Evolutionary conservation across 176 grass and related monocot genomes (phyloP), one percentile per base, ranked within the genome.

Genomic region (Oryza punctata): DNA sequence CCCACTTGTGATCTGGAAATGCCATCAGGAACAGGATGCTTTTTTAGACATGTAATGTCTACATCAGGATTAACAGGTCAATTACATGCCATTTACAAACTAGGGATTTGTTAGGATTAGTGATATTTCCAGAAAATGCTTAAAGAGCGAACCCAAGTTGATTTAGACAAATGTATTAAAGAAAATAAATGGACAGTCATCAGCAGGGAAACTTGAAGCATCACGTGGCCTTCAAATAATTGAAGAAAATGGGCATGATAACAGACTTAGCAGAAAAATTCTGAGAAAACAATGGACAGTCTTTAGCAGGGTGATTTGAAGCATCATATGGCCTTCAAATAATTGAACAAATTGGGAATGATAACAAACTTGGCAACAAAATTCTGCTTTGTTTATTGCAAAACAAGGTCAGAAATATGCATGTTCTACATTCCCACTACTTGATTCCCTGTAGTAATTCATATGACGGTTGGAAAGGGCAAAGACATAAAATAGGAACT

Each of bases 401-500:
- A 54, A 61, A 85, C 46, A 28, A n/a, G 52, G 18, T 54, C 30
- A 33, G 49, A 47, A 25, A 80, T 16, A 52, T 26, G 72, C 27
- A 75, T 43, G 75, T 11, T 47, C 45, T 73, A 78, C 25, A 67
- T 69, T 65, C 68, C 26, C 4, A 59, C 26, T 37, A 82, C 49
- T 15, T 6, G 37, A 49, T 78, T 47, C 64, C 54, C 30, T 78
- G 60, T 27, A 81, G 59, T 33, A 82, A 15, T 46, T 65, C 10
- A 71, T 76, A 85, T 35, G 45, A 28, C 72, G 27, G 16, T 49
- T 18, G 23, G 46, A 82, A 28, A 83, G 9, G 9, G 52, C 19
- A 57, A 63, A 41, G 15, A 79, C 57, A 78, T 57, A 45, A 63
- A 19, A 76, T 21, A 79, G 18, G 12, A 76, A 91, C 85, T 82